Base-by-base conservation (phyloP, 1,284 basidiomycete genomes). In the Rhodotorula mucilaginosa region DNA sequence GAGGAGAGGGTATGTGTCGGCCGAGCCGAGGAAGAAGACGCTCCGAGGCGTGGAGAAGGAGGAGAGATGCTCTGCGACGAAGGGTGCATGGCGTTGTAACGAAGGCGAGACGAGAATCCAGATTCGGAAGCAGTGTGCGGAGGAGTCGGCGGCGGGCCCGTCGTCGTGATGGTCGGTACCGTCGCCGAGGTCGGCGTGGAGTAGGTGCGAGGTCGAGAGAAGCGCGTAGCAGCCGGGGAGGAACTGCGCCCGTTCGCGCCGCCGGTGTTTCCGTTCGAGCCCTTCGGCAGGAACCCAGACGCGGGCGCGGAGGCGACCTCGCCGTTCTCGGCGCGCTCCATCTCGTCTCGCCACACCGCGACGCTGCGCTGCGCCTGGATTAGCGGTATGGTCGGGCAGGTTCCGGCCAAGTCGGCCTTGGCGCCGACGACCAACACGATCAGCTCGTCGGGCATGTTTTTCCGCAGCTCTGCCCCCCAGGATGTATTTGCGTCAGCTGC, bases 371-470 rank as follows among this genome's bases (percentile, higher is more conserved):
- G 88, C 61, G 91, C 92, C 71, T 89, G 86, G 80, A 92, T 90
- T 61, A 89, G 83, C 15, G 90, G 89, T 70, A 94, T 89, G 26
- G 77, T 74, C 21, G 80, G 68, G 23, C 71, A 86, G 68, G 87
- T 83, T 29, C 83, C 82, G 67, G 86, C 82, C 66, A 95, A 84
- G 84, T 95, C 93, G 75, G 89, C 88, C 82, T 96, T 96, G 71
- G 92, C 88, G 71, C 92, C 92, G 74, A 95, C 92, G 75, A 96
- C 91, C 82, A 93, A 93, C 77, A 95, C 93, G 79, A 95, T 89
- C 67, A 95, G 85, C 79, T 81, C 77, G 85, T 87, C 67, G 85
- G 85, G 79, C 91, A 93, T 82, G 81, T 94, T 82, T 29, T 75
- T 90, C 84, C 90, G 91, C 70, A 94, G 85, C 83, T 96, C 92